These are phyloP conservation scores for Dioszegia hungarica DNA, from an alignment of 768 basidiomycete genomes.

Conservation along the genomic window DNA sequence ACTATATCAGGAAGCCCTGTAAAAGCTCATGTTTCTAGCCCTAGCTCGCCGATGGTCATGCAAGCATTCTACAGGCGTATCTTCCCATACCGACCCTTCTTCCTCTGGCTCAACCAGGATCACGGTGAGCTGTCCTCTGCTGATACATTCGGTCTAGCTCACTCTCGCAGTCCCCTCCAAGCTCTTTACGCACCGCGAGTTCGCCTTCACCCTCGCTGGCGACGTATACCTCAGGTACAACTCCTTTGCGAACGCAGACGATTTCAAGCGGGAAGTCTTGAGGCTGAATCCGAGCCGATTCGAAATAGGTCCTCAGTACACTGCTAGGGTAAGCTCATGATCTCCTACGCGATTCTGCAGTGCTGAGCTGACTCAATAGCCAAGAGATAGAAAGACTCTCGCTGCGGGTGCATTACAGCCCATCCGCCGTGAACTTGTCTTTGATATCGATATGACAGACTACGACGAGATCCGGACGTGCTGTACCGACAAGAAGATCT, in stretches of 20 bases:
- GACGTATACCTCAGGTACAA: slow-evolving; percentile 94
- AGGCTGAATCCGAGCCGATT: slow-evolving; percentile 84
- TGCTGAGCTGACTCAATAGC: slow-evolving; percentile 54
- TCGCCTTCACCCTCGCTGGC: slow-evolving; percentile 83
- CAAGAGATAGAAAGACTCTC: slow-evolving; percentile 79
- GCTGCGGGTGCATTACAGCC: slow-evolving; percentile 67
- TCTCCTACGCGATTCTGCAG: not conserved
- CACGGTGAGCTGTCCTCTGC: slow-evolving; percentile 52
- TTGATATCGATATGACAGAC: slow-evolving; percentile 99
- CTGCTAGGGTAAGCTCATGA: slow-evolving; percentile 64
- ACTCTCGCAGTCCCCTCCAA: slow-evolving; percentile 55
- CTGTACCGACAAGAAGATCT: slow-evolving; percentile 85
- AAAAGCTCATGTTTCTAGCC: too few relatives aligned
- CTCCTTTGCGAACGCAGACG: slow-evolving; percentile 76
- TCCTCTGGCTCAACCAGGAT: slow-evolving; percentile 90
- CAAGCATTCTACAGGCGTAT: slow-evolving; percentile 77
- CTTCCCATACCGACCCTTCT: slow-evolving; percentile 92
- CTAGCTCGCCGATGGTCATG: slow-evolving; percentile 53
- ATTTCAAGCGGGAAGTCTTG: slow-evolving; percentile 84
- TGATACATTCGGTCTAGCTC: not conserved
- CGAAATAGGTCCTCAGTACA: slow-evolving; percentile 94
- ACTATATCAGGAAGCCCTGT: too few relatives aligned
- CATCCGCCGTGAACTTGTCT: slow-evolving; percentile 81
- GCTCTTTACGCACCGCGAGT: slow-evolving; percentile 89
- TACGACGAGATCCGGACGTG: slow-evolving; percentile 94